Base-by-base conservation (phyloP, 192 early-diverging fungal genomes). In the Podila clonocystis region DNA sequence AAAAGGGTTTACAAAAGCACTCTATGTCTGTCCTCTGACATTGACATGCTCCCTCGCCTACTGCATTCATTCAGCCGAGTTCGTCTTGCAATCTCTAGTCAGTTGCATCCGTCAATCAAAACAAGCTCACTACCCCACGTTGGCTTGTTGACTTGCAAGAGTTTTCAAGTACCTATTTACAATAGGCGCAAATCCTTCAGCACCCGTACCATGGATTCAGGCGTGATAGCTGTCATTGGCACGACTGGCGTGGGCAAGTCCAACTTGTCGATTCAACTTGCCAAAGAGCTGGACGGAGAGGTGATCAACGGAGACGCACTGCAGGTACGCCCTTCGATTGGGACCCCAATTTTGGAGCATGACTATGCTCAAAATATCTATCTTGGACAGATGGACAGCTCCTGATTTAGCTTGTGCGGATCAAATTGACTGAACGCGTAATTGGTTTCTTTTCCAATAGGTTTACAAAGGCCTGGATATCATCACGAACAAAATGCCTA, bases 181-280 rank as follows among this genome's bases (percentile, higher is more conserved):
- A 17, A 45, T 17, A 45, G 3, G 3, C 15, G 15, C 12, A 45
- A 15, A 45, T 45, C 41, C 41, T 45, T 45, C 2, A 45, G 13
- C 41, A 45, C 41, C 41, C 15, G 11, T 17, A 45, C 64, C 45
- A 82, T 85, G 84, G 52, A 78, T 30, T 75, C 75, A 58, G 70
- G 74, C 1, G 58, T 85, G 58, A 72, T 93, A 30, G 89, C 92
- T 9, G 88, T 95, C 55, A 88, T 92, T 45, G 97, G 97, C 4
- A 97, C 96, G 2, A 98, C 97, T 1, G 97, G 97, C 13, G 96
- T 97, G 15, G 98, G 98, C n/a, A 99, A 99, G 74, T 95, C 95
- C n/a, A 88, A 96, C 73, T 84, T 99, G 12, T 92, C 94, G 7
- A 90, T 99, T 34, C 92, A 98, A 71, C 75, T 99, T 28, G 93